Conservation (phyloP, 176 grass and related monocot species). For the Paspalum vaginatum region DNA sequence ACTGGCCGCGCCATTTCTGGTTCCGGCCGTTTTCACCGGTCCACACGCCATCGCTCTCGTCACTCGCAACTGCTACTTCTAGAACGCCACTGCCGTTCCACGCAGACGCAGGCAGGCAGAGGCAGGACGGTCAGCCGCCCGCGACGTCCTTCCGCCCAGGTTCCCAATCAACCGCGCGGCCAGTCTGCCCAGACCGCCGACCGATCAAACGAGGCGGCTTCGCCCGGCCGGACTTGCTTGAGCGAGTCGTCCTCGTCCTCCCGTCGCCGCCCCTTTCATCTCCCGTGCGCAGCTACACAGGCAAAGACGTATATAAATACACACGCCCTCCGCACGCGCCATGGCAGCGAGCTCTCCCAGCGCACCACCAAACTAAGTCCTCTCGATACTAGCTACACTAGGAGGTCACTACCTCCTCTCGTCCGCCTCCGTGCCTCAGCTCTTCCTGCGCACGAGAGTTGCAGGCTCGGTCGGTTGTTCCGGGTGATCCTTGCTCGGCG, state of each 20-base stretch:
- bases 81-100: too few species aligned
- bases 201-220: conserved; percentile 43
- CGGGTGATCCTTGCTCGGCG: neutral
- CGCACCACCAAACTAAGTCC: neutral
- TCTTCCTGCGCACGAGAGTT: neutral
- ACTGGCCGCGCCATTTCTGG: too few species aligned
- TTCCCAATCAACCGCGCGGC: too few species aligned
- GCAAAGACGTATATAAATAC: neutral
- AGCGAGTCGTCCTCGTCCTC: neutral
- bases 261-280: neutral
- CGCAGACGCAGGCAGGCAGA: too few species aligned
- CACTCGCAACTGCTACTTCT: too few species aligned
- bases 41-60: too few species aligned
- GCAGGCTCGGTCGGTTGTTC: too few species aligned
- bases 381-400: neutral
- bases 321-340: neutral
- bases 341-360: neutral
- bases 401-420: neutral
- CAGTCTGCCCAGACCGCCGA: neutral
- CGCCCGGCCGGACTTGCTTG: neutral
- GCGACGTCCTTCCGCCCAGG: too few species aligned
- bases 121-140: too few species aligned
- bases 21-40: too few species aligned
- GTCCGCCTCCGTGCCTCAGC: neutral
- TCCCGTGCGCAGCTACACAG: neutral